Evolutionary conservation across 495 filamentous ascomycete species (phyloP), one percentile per base, ranked within the genome.

Genomic region (Penicillium goetzii): DNA sequence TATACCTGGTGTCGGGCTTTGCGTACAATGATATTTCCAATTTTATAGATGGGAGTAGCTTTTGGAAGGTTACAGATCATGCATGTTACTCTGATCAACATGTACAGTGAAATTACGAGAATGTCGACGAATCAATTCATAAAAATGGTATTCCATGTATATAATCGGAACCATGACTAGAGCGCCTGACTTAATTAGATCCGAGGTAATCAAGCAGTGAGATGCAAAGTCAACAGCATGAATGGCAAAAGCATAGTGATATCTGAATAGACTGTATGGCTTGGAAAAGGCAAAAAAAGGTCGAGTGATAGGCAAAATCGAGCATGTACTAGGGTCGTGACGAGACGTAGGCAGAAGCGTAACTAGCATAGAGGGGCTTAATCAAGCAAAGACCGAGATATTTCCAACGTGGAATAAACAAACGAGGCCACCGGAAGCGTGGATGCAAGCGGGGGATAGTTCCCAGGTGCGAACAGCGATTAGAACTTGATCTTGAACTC

Each of bases 401-500:
- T 26, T 25, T 25, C 52, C 28, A 28, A 21, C 28, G 25, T 62
- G 38, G 3, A 59, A 38, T 58, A 43, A 57, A 53, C 28, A 26
- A 40, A 60, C 32, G 55, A 52, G 47, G 28, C 65, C 66, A 69
- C 59, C 45, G 26, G 19, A 51, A 36, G 38, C 32, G 58, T 68
- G 61, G 63, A 63, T 68, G 63, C 65, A 65, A 60, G 53, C 10
- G 11, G 47, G 26, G 21, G 17, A 34, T 19, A 41, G 19, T 19
- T 32, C 14, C 28, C 15, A 41, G 50, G 25, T 26, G 15, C n/a
- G 50, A 17, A 33, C 15, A 40, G 23, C 33, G 30, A 62, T 62
- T 59, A 70, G 25, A 60, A 55, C 36, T 63, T 51, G 15, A 58
- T 33, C 36, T 76, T 68, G 61, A 81, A 80, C 56, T 74, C 51